Evolutionary conservation across 371 early-diverging fungal species (phyloP), one percentile per base, ranked within the genome.

Genomic region (Dichotomocladium elegans): DNA sequence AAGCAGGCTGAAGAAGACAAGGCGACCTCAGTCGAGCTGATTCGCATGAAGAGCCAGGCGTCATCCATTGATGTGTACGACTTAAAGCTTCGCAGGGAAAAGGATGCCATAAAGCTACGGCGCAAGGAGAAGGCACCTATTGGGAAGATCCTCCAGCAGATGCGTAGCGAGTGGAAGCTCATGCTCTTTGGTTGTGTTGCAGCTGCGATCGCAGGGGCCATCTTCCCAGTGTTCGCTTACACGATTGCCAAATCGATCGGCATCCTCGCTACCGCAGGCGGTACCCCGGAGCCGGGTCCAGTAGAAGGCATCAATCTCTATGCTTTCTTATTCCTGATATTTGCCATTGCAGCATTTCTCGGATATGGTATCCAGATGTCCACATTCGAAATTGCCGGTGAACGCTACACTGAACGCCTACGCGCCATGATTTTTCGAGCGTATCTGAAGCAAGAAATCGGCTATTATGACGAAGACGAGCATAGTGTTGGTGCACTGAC

Each of bases 401-500:
- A 81, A 55, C 64, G 60, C 1, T 69, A 83, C 37, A 84, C 86
- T 3, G 60, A 61, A 11, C 75, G 83, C 17, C 50, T 90, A 22
- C 71, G 90, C 11, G 61, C 60, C 17, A 46, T 50, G 47, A 40
- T 77, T 0, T 88, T 89, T 66, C 55, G 60, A 14, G 69, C 82
- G 10, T 71, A 83, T 35, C 53, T 87, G 49, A 53, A 71, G 29
- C 95, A 93, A 70, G 91, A 93, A 41, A 85, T 91, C 49, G 85
- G 70, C 3, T 95, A 79, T 68, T 95, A 90, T 67, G 95, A 95
- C 68, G 72, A 81, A 24, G 86, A 86, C 40, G 73, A 80, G 37
- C 81, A 94, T 68, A 76, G 72, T 26, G 81, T 86, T 8, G 94
- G 95, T 33, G 87, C 85, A n/a, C 67, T 94, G 41, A 83, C 90